Conservation (phyloP, 192 early-diverging fungal species). For the Allomyces arbusculus region DNA sequence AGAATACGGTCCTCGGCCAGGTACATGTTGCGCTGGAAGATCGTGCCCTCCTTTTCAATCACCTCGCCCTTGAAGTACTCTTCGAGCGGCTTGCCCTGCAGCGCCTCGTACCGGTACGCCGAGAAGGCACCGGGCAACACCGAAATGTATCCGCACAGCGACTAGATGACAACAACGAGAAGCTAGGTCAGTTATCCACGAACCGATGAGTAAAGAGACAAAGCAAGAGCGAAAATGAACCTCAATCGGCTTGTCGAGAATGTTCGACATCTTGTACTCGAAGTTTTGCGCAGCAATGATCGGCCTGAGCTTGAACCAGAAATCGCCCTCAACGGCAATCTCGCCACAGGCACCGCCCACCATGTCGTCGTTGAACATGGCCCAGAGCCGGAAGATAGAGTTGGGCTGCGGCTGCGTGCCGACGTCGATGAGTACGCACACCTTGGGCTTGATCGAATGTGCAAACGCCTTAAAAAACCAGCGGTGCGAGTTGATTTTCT, state of each 20-base stretch:
- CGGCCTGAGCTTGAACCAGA: constrained; percentile 37
- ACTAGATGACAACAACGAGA: constrained; percentile 12
- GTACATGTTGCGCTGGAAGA: constrained; percentile 33
- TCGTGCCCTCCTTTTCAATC: constrained; percentile 22
- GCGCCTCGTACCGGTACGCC: constrained; percentile 47
- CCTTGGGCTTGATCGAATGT: constrained; percentile 37
- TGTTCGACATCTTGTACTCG: constrained; percentile 32
- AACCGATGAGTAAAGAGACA: not conserved
- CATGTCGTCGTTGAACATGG: constrained; percentile 25
- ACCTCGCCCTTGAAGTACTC: constrained; percentile 50
- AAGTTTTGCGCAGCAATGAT: constrained; percentile 57
- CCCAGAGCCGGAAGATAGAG: constrained; percentile 23
- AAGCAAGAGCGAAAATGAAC: not conserved
- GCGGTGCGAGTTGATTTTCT: constrained; percentile 49
- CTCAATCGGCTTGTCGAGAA: not conserved
- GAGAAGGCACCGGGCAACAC: constrained; percentile 67
- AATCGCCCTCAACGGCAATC: constrained; percentile 35
- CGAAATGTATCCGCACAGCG: constrained; percentile 54
- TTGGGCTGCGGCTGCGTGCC: constrained; percentile 45
- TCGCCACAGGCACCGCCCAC: constrained; percentile 66
- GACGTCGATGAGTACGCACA: constrained; percentile 49
- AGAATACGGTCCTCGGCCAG: constrained; percentile 65
- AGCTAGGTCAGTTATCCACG: not conserved
- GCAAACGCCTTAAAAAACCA: constrained; percentile 65
- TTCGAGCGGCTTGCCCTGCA: constrained; percentile 36